phyloP scores from a whole-genome alignment of 305 asterid species.

The Coffea humblotiana region DNA sequence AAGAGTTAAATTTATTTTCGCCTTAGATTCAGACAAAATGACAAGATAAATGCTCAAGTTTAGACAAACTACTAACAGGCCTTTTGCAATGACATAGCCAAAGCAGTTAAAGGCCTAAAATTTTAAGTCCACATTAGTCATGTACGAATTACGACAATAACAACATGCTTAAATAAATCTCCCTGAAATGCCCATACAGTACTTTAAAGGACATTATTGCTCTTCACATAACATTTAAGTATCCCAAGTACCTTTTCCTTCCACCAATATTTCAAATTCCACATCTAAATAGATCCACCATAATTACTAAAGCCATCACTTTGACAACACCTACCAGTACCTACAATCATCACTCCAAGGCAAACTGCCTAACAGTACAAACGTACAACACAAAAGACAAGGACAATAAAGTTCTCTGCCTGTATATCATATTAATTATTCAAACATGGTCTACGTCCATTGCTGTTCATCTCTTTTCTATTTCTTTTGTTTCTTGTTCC shows the following conservation, averaged over 20 bases:
- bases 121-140: background rate
- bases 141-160: no score
- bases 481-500: no score
- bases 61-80: background rate
- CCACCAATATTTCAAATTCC: no score
- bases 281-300: background rate
- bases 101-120: background rate
- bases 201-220: background rate
- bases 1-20: background rate
- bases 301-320: background rate
- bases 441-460: background rate
- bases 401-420: background rate
- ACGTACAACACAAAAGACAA: background rate
- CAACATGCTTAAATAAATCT: background rate
- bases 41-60: background rate
- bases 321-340: background rate
- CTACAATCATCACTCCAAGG: background rate
- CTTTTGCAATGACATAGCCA: background rate
- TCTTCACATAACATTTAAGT: background rate
- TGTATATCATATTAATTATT: background rate
- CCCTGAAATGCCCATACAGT: background rate
- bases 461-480: background rate
- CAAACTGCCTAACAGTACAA: background rate
- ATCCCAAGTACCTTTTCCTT: no score
- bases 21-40: background rate